A percentile compares a stretch with the other conserved stretches of the same genome.
These are phyloP conservation scores for Penicillium antarcticum DNA, from an alignment of 495 filamentous ascomycete genomes.

Conservation along the genomic window DNA sequence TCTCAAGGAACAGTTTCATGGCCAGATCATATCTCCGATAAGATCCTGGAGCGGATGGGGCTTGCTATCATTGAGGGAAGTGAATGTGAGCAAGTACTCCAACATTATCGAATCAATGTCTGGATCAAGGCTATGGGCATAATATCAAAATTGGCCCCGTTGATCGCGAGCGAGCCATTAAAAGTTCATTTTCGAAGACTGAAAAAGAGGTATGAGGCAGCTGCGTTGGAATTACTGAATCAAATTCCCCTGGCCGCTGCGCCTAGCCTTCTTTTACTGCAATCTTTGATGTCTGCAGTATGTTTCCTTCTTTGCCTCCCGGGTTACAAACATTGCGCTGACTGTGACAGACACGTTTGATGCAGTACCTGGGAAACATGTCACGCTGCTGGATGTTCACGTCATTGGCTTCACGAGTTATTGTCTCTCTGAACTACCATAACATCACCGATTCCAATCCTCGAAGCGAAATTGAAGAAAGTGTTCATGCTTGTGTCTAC, in stretches of 20 bases:
- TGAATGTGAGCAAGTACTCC: constrained; percentile 20
- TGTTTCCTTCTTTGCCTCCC: background rate
- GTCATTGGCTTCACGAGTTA: constrained; percentile 18
- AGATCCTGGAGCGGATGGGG: constrained; percentile 24
- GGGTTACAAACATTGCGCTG: background rate
- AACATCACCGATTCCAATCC: constrained; percentile 17
- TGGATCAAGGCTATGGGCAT: constrained; percentile 23
- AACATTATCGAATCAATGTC: constrained; percentile 22
- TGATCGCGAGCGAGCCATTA: constrained; percentile 17
- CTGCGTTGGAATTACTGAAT: constrained; percentile 19
- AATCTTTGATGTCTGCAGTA: constrained; percentile 27
- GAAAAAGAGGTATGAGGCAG: constrained; percentile 22
- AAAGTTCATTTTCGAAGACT: constrained; percentile 18
- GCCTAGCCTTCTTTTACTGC: constrained; percentile 25
- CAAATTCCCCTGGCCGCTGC: constrained; percentile 18
- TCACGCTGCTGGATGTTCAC: constrained; percentile 28
- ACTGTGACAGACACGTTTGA: constrained; percentile 18
- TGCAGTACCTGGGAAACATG: constrained; percentile 27
- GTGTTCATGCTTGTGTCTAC: constrained; percentile 26
- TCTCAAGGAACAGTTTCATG: constrained; percentile 22
- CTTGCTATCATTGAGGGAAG: constrained; percentile 22
- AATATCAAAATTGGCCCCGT: constrained; percentile 21
- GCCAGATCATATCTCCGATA: constrained; percentile 30
- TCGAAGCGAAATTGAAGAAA: constrained; percentile 18
- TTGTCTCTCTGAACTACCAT: constrained; percentile 30